phyloP scores from a whole-genome alignment of 768 basidiomycete genomes.

The Tricholoma matsutake region DNA sequence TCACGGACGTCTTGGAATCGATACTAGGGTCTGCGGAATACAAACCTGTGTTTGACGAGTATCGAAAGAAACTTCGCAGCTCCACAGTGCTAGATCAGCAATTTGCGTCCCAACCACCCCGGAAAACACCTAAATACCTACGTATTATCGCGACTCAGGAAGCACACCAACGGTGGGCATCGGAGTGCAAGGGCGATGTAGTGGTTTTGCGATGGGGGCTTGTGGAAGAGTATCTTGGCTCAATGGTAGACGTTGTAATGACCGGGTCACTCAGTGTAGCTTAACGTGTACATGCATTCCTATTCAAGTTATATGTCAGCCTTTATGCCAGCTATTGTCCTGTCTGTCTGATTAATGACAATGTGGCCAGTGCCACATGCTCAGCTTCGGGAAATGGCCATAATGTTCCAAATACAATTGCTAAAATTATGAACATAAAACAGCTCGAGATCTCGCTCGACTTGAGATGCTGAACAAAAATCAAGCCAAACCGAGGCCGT shows the following conservation, averaged over 20 bases:
- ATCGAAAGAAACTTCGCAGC: neutral
- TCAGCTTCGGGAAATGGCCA: too few species aligned
- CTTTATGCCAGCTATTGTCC: too few species aligned
- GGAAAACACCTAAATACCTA: neutral
- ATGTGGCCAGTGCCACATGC: too few species aligned
- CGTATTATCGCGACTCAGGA: slow-evolving; percentile 5
- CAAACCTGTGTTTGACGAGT: neutral
- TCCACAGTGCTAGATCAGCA: neutral
- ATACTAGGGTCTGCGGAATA: neutral
- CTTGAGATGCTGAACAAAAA: too few species aligned
- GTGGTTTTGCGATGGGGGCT: slow-evolving; percentile 11
- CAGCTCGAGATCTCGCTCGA: too few species aligned
- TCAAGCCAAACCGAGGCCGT: too few species aligned
- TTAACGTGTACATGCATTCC: neutral
- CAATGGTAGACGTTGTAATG: neutral
- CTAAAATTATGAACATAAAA: too few species aligned
- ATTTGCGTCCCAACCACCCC: neutral
- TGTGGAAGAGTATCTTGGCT: neutral
- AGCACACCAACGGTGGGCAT: slow-evolving; percentile 1
- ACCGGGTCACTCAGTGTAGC: neutral
- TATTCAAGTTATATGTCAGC: too few species aligned
- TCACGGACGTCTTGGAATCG: neutral
- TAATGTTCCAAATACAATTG: too few species aligned
- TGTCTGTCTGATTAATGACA: too few species aligned
- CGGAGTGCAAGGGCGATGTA: slow-evolving; percentile 7